Conservation (phyloP, 441 rosid species). For the Populus hybrid region DNA sequence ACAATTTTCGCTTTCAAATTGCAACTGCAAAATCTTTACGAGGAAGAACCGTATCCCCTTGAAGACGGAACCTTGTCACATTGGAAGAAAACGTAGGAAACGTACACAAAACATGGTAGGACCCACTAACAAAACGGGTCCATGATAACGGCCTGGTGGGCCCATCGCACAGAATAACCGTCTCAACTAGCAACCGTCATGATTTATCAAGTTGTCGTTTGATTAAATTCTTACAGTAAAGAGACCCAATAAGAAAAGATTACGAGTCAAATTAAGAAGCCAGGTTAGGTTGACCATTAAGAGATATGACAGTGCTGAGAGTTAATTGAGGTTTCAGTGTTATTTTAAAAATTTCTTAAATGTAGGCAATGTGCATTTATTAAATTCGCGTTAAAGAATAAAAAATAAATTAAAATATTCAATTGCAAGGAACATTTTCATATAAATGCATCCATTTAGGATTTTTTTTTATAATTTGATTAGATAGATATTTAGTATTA, state of each 20-base stretch:
- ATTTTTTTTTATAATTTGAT: too few relatives aligned
- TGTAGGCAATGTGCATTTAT: background rate
- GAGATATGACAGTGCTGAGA: background rate
- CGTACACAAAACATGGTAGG: background rate
- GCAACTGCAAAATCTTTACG: background rate
- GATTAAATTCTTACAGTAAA: background rate
- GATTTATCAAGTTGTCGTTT: background rate
- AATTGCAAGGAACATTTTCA: too few relatives aligned
- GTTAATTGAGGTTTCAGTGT: background rate
- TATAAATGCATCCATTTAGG: too few relatives aligned
- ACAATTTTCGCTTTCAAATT: constrained; percentile 18
- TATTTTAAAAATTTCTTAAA: too few relatives aligned
- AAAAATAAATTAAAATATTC: too few relatives aligned
- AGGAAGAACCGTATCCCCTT: constrained; percentile 10
- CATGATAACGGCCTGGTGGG: constrained; percentile 4
- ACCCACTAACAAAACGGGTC: background rate
- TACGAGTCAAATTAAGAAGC: background rate
- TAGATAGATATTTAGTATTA: too few relatives aligned
- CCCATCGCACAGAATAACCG: background rate
- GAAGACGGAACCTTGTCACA: constrained; percentile 5
- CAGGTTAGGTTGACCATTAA: too few relatives aligned
- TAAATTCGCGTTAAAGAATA: too few relatives aligned
- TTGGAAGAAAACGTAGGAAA: background rate
- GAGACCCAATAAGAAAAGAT: background rate
- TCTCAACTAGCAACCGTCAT: background rate